Evolutionary conservation across 2,329 filamentous ascomycete species (phyloP), one percentile per base, ranked within the genome.

Genomic region (Calonectria pteridis): DNA sequence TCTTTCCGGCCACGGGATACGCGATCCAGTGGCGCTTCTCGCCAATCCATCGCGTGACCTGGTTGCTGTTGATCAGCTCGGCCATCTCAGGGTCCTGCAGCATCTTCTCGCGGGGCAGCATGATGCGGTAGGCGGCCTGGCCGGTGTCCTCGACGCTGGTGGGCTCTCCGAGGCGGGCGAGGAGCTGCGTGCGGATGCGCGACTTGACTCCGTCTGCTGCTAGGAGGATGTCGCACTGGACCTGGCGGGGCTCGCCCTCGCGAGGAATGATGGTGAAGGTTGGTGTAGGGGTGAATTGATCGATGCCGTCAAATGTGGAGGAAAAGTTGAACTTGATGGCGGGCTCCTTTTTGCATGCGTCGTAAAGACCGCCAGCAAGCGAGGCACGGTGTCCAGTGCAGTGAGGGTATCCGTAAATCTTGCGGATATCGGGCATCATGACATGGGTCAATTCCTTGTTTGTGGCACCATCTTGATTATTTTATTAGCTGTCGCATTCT

Each of bases 311-410:
- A 9, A 93, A 86, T 5, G 87, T 85, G 13, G 88, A 90, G 35
- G 89, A 88, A 81, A 96, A 94, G 83, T 92, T 89, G 85, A 96
- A 95, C 9, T 83, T 91, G 81, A 96, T 92, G 43, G 86, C 86
- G 23, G 88, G 82, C 79, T 94, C 88, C 59, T 87, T 86, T 79
- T 91, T 86, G 84, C 94, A 96, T n/a, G 90, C 94, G 62, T 93
- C 88, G 83, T 92, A 95, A 37, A 96, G 85, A 7, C 90, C 89
- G 43, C 90, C 89, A 7, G 94, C 93, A 5, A 96, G 88, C 11
- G 92, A 94, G 0, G 93, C 89, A 26, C 94, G 91, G 82, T 97
- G 94, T 10, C 94, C 94, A 6, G 94, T 93, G 89, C 94, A 95
- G 84, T 96, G 94, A 0, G 93, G 92, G 81, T 93, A 95, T 43